Evolutionary conservation across 768 basidiomycete species (phyloP).

Genomic region (Suillus lakei): DNA sequence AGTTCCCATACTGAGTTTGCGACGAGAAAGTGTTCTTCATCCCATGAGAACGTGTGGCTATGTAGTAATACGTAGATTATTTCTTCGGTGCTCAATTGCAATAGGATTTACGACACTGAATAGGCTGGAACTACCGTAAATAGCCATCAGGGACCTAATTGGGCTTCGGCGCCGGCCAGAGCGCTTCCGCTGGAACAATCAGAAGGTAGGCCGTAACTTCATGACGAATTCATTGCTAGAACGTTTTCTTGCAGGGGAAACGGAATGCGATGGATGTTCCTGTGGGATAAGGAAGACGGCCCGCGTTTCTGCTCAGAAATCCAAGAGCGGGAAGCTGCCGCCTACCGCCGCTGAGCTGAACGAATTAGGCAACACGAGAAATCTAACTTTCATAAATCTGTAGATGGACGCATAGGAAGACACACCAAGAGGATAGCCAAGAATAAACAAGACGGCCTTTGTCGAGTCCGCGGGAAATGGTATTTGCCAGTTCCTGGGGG

Average conservation of each 20-base stretch:
- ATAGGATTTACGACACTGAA: background rate
- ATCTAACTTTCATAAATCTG: constrained; percentile 1
- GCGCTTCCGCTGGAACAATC: background rate
- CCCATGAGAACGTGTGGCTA: background rate
- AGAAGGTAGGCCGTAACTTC: background rate
- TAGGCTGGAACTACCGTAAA: background rate
- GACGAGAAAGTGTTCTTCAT: background rate
- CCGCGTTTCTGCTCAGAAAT: background rate
- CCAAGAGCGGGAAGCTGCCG: background rate
- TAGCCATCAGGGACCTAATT: background rate
- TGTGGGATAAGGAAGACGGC: background rate
- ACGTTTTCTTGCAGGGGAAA: background rate
- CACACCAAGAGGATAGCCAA: background rate
- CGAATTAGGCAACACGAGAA: background rate
- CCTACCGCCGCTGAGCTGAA: background rate
- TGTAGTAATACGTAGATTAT: background rate
- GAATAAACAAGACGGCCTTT: constrained; percentile 1
- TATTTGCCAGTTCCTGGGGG: background rate
- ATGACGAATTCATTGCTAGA: background rate
- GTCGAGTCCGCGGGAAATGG: background rate
- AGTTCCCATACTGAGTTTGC: background rate
- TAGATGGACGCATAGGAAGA: background rate
- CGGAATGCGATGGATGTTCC: background rate
- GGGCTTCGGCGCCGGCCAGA: background rate
- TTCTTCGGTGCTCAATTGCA: background rate